Conservation (phyloP, 768 basidiomycete genomes). For the Boletus eberwhitei region DNA sequence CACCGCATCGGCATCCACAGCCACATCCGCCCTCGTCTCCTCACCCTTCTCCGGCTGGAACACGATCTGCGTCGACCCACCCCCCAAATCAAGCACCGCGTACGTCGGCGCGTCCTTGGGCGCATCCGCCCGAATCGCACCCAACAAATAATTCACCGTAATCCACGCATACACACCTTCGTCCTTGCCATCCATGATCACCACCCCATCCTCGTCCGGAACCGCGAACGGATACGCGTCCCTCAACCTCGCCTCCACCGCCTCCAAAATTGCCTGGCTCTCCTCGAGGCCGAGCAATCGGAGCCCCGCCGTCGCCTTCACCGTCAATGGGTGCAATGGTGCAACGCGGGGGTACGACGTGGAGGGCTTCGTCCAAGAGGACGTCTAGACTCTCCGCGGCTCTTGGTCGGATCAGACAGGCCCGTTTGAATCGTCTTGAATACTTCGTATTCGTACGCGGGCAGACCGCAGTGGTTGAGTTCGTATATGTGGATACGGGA, state of each 20-base stretch:
- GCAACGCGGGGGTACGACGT: slow-evolving; percentile 67
- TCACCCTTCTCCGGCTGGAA: slow-evolving; percentile 76
- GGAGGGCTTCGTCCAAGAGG: slow-evolving; percentile 76
- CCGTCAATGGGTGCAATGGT: slow-evolving; percentile 76
- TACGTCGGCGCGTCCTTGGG: slow-evolving; percentile 52
- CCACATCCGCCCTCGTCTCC: neutral
- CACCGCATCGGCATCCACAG: slow-evolving; percentile 25
- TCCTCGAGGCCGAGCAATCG: slow-evolving; percentile 62
- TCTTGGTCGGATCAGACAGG: slow-evolving; percentile 57
- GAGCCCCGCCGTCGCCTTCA: slow-evolving; percentile 91
- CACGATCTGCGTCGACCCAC: slow-evolving; percentile 96
- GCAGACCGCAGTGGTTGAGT: slow-evolving; percentile 83
- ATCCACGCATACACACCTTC: slow-evolving; percentile 99
- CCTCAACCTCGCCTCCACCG: slow-evolving; percentile 61
- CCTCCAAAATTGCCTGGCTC: slow-evolving; percentile 68
- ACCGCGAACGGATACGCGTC: slow-evolving; percentile 66
- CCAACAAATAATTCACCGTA: slow-evolving; percentile 90
- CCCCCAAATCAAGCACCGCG: slow-evolving; percentile 94
- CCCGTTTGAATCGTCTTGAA: slow-evolving; percentile 84
- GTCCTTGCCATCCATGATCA: slow-evolving; percentile 93
- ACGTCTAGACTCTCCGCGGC: slow-evolving; percentile 80
- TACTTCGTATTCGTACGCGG: slow-evolving; percentile 88
- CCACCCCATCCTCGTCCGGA: slow-evolving; percentile 61
- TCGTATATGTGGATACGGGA: slow-evolving; percentile 98
- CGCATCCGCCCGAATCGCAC: slow-evolving; percentile 59